Conservation (phyloP, 176 grass and related monocot genomes). For the Microstegium vimineum region DNA sequence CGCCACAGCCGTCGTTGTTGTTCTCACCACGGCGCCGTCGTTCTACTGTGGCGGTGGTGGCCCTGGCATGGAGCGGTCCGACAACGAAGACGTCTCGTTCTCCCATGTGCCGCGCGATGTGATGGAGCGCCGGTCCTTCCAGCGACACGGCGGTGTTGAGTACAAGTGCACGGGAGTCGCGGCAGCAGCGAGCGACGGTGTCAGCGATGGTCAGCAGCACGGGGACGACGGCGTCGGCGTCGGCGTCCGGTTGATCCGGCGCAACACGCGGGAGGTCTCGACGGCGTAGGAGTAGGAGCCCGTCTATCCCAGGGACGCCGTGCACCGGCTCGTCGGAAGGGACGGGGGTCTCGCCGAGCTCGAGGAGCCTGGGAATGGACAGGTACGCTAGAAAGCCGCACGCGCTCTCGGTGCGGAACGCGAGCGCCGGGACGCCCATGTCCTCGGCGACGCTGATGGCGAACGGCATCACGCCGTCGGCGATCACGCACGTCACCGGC, state of each 20-base stretch:
- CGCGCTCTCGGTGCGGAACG: neutral
- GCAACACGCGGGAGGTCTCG: neutral
- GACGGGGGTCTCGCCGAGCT: neutral
- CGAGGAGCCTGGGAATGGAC: neutral
- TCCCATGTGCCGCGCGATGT: neutral
- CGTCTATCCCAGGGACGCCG: neutral
- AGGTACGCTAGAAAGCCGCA: neutral
- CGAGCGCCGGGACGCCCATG: neutral
- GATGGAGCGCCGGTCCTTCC: neutral
- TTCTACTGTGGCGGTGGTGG: neutral
- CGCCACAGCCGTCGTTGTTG: too few relatives aligned
- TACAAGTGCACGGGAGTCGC: neutral
- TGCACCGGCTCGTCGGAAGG: neutral
- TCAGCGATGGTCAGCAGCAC: neutral
- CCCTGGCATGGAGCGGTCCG: neutral
- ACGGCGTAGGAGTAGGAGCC: neutral
- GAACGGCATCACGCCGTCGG: neutral
- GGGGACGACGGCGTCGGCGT: neutral
- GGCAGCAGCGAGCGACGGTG: neutral
- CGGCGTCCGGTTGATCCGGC: too few relatives aligned
- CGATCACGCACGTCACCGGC: neutral
- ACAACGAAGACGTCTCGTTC: neutral
- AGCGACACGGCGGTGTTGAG: neutral
- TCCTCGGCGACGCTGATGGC: neutral
- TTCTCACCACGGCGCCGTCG: neutral